phyloP scores from a whole-genome alignment of 2,329 filamentous ascomycete species.

The Pyricularia pennisetigena region DNA sequence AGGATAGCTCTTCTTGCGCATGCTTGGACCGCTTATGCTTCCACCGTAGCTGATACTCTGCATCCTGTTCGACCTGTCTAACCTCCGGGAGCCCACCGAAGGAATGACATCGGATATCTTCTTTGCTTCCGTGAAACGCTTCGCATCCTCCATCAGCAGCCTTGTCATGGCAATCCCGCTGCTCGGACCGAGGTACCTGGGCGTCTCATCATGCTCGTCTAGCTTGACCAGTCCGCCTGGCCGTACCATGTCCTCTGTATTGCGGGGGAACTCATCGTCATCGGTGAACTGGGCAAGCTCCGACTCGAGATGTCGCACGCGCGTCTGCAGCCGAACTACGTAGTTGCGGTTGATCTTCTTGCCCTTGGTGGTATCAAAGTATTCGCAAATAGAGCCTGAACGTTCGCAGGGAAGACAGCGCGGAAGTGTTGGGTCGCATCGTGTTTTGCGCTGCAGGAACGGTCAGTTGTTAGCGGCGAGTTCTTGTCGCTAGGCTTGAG shows the following conservation, averaged over 20 bases:
- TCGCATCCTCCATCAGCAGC: conserved; percentile 92
- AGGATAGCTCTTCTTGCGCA: conserved; percentile 77
- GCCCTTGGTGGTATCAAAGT: conserved; percentile 83
- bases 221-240: conserved; percentile 79
- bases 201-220: conserved; percentile 73
- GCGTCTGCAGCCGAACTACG: conserved; percentile 84
- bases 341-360: conserved; percentile 83
- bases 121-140: conserved; percentile 82
- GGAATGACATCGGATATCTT: conserved; percentile 89
- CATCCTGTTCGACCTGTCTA: conserved; percentile 49
- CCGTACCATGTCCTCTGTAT: conserved; percentile 76
- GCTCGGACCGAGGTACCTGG: conserved; percentile 83
- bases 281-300: conserved; percentile 73
- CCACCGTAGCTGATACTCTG: conserved; percentile 45
- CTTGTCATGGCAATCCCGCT: conserved; percentile 94
- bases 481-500: neutral
- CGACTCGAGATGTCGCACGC: conserved; percentile 69
- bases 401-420: conserved; percentile 89
- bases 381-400: conserved; percentile 85
- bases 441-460: conserved; percentile 68
- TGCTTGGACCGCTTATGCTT: conserved; percentile 39
- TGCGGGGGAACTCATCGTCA: conserved; percentile 61
- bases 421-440: conserved; percentile 88
- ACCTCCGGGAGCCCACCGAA: conserved; percentile 51
- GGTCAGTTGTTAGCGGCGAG: neutral